Conservation (phyloP, 148 eudicot species). For the Diospyros kaki region DNA sequence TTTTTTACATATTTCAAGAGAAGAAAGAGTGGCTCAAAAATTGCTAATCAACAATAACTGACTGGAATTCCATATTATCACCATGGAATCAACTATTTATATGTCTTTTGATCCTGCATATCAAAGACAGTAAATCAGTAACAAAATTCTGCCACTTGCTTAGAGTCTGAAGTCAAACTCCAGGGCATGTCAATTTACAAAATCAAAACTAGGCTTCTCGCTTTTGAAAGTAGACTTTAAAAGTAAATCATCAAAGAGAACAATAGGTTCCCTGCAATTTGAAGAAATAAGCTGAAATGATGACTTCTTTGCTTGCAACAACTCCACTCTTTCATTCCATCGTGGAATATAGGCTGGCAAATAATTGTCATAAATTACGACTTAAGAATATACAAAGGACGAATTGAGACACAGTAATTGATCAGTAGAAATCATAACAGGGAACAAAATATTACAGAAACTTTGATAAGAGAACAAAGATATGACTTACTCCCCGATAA, state of each 20-base stretch:
- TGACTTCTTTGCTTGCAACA: constrained; percentile 97
- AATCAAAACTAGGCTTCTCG: no score
- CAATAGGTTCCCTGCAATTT: constrained; percentile 71
- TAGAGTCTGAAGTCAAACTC: no score
- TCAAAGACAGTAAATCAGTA: no score
- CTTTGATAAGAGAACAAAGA: background rate
- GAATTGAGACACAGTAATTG: background rate
- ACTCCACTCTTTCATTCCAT: constrained; percentile 97
- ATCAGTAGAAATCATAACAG: background rate
- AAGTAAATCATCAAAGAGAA: constrained; percentile 14
- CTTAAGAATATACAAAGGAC: background rate
- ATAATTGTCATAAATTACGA: constrained; percentile 2
- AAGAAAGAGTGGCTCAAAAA: no score
- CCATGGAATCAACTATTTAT: no score
- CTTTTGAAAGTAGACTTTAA: background rate
- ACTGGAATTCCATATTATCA: no score
- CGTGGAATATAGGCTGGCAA: constrained; percentile 89
- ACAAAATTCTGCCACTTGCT: no score
- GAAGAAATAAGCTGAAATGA: constrained; percentile 79
- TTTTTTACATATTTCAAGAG: no score
- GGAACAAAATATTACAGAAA: background rate
- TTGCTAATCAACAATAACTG: no score
- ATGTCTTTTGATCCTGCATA: no score
- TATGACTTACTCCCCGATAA: constrained; percentile 36
- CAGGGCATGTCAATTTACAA: no score